Base-by-base conservation (phyloP, 2,329 filamentous ascomycete species). In the Trichoderma sp. region DNA sequence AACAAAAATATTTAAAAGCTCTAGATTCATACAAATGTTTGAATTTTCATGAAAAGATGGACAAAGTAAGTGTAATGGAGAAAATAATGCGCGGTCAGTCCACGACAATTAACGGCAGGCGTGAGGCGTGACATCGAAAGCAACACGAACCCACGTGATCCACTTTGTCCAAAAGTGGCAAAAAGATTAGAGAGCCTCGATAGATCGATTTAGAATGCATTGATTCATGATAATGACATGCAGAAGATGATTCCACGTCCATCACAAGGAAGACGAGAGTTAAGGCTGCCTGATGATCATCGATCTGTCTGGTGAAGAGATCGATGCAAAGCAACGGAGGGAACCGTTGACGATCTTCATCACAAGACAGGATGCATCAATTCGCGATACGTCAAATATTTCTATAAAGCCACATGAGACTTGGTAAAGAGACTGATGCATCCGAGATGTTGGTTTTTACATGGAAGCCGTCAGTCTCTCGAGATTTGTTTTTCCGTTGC, bases 61-160 rank as follows among this genome's bases (percentile, higher is more conserved):
- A 60, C 7, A 5, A 53, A 45, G 41, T 2, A 59, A 45, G 9
- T 12, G 8, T 1, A 16, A 33, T 75, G 77, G 9, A 18, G 12
- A 60, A n/a, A 65, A 41, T 21, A 12, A 63, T 31, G 24, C 67
- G 14, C 38, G 16, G 8, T 64, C 27, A 64, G 9, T 50, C 24
- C 31, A 12, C 3, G 31, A 38, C n/a, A 16, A 56, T 45, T 73
- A 31, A 60, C 14, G 74, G 72, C 75, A 77, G 76, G 74, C 72
- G 76, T 74, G 78, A 71, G 66, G 74, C 75, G 77, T 76, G 75
- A 76, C 69, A 74, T 73, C 75, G 18, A 59, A 27, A 68, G 75
- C 75, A 71, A 80, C 81, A 76, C 82, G 81, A 78, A 63, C 66
- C 63, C 82, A 83, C 79, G 81, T 83, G 82, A 80, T 4, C 18